Conservation (phyloP, 2,329 filamentous ascomycete genomes). For the Sclerotinia borealis region DNA sequence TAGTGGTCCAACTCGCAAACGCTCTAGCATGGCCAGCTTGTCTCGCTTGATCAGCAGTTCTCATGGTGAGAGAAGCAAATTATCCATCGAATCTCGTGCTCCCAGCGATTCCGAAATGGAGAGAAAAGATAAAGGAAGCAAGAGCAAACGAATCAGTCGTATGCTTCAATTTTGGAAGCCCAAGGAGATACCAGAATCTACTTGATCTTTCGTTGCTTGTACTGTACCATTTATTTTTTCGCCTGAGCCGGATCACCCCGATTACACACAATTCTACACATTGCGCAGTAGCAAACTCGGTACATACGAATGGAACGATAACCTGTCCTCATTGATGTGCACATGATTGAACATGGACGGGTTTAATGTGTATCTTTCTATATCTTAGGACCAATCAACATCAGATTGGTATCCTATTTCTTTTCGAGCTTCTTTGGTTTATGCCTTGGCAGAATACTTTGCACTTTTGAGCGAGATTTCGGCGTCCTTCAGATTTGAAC, state of each 20-base stretch:
- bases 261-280: background rate
- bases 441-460: constrained; percentile 18
- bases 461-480: constrained; percentile 24
- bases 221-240: background rate
- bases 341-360: constrained; percentile 24
- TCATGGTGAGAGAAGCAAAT: constrained; percentile 68
- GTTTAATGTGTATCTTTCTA: constrained; percentile 27
- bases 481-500: constrained; percentile 9
- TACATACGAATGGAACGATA: constrained; percentile 12
- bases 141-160: constrained; percentile 63
- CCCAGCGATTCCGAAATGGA: constrained; percentile 36
- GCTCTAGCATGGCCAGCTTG: constrained; percentile 70
- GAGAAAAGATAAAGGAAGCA: constrained; percentile 53
- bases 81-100: constrained; percentile 57
- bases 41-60: constrained; percentile 70
- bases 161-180: constrained; percentile 74
- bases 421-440: constrained; percentile 14
- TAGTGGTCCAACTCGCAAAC: constrained; percentile 57
- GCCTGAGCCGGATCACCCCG: background rate
- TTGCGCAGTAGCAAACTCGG: background rate
- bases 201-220: background rate
- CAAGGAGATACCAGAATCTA: constrained; percentile 17
- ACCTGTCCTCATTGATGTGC: constrained; percentile 18
- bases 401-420: constrained; percentile 17
- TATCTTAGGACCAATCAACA: constrained; percentile 9